Base-by-base conservation (phyloP, 169 alveolate species). In the Cryptosporidium parvum region DNA sequence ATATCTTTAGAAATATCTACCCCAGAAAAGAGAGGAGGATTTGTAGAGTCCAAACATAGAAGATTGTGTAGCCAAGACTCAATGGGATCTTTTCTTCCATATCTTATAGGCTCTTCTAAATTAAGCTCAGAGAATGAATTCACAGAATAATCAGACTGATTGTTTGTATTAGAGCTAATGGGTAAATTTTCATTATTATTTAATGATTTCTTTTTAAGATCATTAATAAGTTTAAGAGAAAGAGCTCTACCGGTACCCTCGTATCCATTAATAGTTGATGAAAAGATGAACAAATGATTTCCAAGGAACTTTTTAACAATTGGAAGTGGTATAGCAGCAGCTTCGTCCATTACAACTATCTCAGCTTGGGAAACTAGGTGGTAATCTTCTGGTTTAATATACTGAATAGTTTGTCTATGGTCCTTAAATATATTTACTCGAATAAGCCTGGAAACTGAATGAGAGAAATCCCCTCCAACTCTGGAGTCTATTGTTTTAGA, bases 281-380 rank as follows among this genome's bases (percentile, higher is more conserved):
- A 97, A 85, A 99, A 91, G 58, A 99, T 96, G 23, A 98, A 97
- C 68, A 97, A 91, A 89, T 97, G 98, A 58, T 97, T 86, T 73
- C 96, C 95, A 51, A 97, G 85, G 72, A 98, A 96, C 69, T 95
- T 75, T 92, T 96, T 98, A 21, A 99, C 99, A n/a, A 97, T 91
- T 51, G 98, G 98, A 26, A 98, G 93, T 42, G 99, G 99, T 29
- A 99, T 98, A 59, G 99, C 99, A n/a, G 99, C 99, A 1, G 99
- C 99, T 93, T 99, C 99, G 91, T 99, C 99, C 75, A 98, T 97
- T 35, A 98, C 98, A 86, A 99, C 96, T 51, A 99, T 93, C 85
- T 93, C 94, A n/a, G 93, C 87, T 75, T 86, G 92, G 0, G 92
- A 65, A n/a, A 85, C 86, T 31, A 85, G 33, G 67, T 71, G 75